Evolutionary conservation across 495 filamentous ascomycete species (phyloP).

Genomic region (Talaromyces proteolyticus): DNA sequence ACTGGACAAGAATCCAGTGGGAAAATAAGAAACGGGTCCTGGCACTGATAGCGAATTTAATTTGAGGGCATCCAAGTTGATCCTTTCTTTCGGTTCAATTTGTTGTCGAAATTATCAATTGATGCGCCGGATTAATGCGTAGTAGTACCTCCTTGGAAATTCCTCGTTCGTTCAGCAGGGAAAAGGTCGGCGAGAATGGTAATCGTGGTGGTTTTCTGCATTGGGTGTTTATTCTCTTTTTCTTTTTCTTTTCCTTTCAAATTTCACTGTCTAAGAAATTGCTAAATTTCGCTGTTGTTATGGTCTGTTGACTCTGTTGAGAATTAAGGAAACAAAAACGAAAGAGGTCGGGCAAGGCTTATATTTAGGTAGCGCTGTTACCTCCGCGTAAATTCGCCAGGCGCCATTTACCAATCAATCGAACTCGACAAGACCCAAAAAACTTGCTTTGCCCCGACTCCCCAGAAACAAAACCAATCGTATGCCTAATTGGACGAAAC

Average conservation of each 20-base stretch:
- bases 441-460: no score
- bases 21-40: not conserved
- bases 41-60: not conserved
- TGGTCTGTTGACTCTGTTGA: no score
- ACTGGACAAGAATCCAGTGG: not conserved
- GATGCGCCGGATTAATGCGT: not conserved
- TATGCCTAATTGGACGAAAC: no score
- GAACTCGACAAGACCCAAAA: no score
- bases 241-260: not conserved
- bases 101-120: constrained; percentile 1
- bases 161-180: constrained; percentile 14
- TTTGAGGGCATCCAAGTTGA: not conserved
- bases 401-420: no score
- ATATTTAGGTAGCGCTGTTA: no score
- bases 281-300: not conserved
- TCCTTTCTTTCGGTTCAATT: not conserved
- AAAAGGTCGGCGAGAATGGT: constrained; percentile 3
- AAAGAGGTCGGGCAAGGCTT: no score
- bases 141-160: constrained; percentile 16
- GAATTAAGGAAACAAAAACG: no score
- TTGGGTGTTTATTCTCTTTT: constrained; percentile 7
- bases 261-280: no score
- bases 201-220: constrained; percentile 14
- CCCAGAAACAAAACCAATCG: no score
- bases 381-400: no score